Evolutionary conservation across 345 rosid genomes (phyloP).

Genomic region (Salix exigua): DNA sequence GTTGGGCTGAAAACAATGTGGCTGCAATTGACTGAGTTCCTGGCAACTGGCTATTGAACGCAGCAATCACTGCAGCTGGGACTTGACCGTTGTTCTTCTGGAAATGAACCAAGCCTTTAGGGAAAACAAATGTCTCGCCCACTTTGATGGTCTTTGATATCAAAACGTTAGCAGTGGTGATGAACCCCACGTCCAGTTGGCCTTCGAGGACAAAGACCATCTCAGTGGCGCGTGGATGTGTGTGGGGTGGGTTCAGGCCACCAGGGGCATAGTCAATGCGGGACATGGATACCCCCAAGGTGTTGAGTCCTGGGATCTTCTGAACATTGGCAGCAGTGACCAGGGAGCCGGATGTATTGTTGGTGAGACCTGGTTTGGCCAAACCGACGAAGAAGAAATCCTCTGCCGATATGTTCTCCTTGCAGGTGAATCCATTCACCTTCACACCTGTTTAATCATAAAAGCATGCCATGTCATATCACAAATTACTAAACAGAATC

Average conservation of each 20-base stretch:
- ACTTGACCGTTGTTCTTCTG: slow-evolving; percentile 21
- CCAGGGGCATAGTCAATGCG: slow-evolving; percentile 31
- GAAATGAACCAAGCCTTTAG: slow-evolving; percentile 24
- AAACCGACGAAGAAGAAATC: slow-evolving; percentile 23
- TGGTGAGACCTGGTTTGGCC: slow-evolving; percentile 16
- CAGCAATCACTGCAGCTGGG: slow-evolving; percentile 20
- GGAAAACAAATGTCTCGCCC: slow-evolving; percentile 26
- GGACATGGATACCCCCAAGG: slow-evolving; percentile 22
- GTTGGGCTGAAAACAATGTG: slow-evolving; percentile 21
- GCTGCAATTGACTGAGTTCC: slow-evolving; percentile 24
- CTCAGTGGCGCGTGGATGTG: slow-evolving; percentile 34
- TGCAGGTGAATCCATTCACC: slow-evolving; percentile 24
- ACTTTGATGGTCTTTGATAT: slow-evolving; percentile 10
- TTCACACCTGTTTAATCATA: slow-evolving; percentile 10
- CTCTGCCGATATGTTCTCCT: slow-evolving; percentile 1
- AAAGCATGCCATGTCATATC: not conserved
- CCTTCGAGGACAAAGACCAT: slow-evolving; percentile 25
- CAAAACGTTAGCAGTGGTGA: slow-evolving; percentile 26
- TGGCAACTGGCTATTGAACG: slow-evolving; percentile 32
- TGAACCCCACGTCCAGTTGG: slow-evolving; percentile 24
- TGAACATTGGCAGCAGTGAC: slow-evolving; percentile 21
- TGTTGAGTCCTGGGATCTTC: slow-evolving; percentile 30
- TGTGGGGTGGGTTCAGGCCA: slow-evolving; percentile 29
- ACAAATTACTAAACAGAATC: not conserved
- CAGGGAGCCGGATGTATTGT: slow-evolving; percentile 11